Conservation (phyloP, 805 yeast species). For the Myxozyma neotropica region DNA sequence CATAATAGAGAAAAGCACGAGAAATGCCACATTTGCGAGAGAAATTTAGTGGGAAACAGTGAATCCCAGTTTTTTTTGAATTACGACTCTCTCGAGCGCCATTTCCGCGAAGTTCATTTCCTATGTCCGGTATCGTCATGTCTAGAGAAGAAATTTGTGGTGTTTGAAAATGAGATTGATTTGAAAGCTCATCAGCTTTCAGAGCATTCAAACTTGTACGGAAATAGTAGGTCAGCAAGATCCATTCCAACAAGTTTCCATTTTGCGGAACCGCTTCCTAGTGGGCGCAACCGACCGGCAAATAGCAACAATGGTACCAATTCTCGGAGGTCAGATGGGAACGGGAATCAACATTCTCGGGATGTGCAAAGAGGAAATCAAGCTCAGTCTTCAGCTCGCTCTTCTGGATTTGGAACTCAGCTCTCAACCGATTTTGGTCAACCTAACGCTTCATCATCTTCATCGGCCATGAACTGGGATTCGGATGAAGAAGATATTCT, state of each 20-base stretch:
- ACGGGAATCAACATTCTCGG: neutral
- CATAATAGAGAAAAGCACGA: conserved; percentile 87
- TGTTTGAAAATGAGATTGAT: conserved; percentile 82
- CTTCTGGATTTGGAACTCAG: conserved; percentile 18
- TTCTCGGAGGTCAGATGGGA: conserved; percentile 3
- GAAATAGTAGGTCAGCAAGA: conserved; percentile 29
- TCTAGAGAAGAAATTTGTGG: conserved; percentile 87
- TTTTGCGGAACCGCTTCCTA: conserved; percentile 11
- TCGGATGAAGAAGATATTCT: neutral
- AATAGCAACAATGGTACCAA: neutral
- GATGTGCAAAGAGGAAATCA: neutral
- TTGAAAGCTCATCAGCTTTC: conserved; percentile 83
- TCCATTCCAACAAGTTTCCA: conserved; percentile 22
- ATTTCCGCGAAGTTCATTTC: conserved; percentile 73
- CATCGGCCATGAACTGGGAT: conserved; percentile 1
- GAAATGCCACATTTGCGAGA: conserved; percentile 87
- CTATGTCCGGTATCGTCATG: conserved; percentile 77
- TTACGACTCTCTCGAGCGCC: conserved; percentile 72
- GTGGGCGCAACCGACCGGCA: neutral
- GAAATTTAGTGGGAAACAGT: conserved; percentile 50
- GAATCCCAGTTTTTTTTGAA: conserved; percentile 75
- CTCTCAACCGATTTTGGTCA: conserved; percentile 18
- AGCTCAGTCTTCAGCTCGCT: neutral
- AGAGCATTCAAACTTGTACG: conserved; percentile 69
- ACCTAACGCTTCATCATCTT: neutral